Base-by-base conservation (phyloP, 352 stramenopile genomes). In the Elongisporangium undulatum region DNA sequence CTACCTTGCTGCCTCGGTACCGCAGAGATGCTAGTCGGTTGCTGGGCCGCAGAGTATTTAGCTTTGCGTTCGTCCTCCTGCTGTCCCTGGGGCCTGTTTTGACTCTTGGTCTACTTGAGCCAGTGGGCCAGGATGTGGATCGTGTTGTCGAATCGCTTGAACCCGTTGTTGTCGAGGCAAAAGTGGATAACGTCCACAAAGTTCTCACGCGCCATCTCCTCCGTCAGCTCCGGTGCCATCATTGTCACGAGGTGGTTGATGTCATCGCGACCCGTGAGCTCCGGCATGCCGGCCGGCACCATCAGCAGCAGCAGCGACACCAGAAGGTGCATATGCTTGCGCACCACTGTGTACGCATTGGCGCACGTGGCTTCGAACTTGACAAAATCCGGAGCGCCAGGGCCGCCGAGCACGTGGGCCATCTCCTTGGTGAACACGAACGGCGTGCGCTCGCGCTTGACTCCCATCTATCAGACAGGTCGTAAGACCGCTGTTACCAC, bases 341-440 rank as follows among this genome's bases (percentile, higher is more conserved):
- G 85, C 15, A 91, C 66, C 48, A 92, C 70, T 26, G 77, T 84
- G 66, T 90, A 95, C 9, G 87, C 85, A 22, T 61, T 85, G 53
- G 78, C 87, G 53, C 78, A 85, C 39, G 79, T 90, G 34, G 86
- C 69, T 4, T 89, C 68, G 56, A 95, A 96, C 52, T 84, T 80
- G 8, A 49, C 21, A 60, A 92, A 96, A 24, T 91, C 77, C 34
- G 81, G 76, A 26, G 80, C 84, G 15, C 94, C 79, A 2, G 77
- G 82, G 26, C 87, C 87, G 22, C 86, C 87, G 29, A 95, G 64
- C 17, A 95, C 86, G 57, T 94, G 85, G 0, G 87, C 87, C 85
- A 96, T 95, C 58, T 94, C 87, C 52, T 79, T 85, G 8, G 87
- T 96, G 57, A 96, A 96, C 49, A 96, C 87, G 49, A 96, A 96